Base-by-base conservation (phyloP, 2,329 filamentous ascomycete species). In the Colletotrichum chrysophilum region DNA sequence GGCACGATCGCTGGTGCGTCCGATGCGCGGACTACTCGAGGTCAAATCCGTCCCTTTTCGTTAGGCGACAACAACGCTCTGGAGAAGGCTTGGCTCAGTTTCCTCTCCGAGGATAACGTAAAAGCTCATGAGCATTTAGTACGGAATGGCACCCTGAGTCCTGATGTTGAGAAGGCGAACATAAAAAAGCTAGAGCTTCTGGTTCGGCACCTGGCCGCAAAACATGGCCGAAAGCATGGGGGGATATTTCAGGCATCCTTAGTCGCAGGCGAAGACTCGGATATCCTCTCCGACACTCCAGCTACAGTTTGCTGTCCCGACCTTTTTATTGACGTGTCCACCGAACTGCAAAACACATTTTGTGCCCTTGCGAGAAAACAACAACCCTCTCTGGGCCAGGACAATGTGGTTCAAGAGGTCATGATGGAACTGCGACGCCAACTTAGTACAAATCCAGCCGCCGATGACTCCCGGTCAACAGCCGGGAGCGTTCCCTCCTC, bases 41-140 rank as follows among this genome's bases (percentile, higher is more conserved):
- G 90, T 43, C 90, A 92, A 62, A 91, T 95, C 10, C 92, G 94
- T 58, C 95, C 96, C 0, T 98, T 98, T 83, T 94, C 94, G 0
- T 88, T 88, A 6, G 92, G 91, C 74, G 96, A 98, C 85, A 97
- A 96, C 78, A 91, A 93, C 78, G 92, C 93, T 3, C 87, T 98
- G 14, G 95, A 98, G 82, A 91, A 92, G 77, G 92, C 95, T 43
- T 98, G 96, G 95, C 85, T 93, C 58, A 85, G 88, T 18, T 87
- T 97, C 18, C 84, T 86, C 26, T 87, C 88, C 36, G 83, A 88
- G 74, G 82, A 87, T 77, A 86, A 90, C 83, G 81, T 86, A 76
- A 81, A 85, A 77, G 86, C 88, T 36, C 91, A 93, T 77, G 79
- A 82, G 16, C 83, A 85, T 64, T 83, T 86, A 5, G 79, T 78